Evolutionary conservation across 345 rosid species (phyloP), one percentile per base, ranked within the genome.

Genomic region (Salix viminalis): DNA sequence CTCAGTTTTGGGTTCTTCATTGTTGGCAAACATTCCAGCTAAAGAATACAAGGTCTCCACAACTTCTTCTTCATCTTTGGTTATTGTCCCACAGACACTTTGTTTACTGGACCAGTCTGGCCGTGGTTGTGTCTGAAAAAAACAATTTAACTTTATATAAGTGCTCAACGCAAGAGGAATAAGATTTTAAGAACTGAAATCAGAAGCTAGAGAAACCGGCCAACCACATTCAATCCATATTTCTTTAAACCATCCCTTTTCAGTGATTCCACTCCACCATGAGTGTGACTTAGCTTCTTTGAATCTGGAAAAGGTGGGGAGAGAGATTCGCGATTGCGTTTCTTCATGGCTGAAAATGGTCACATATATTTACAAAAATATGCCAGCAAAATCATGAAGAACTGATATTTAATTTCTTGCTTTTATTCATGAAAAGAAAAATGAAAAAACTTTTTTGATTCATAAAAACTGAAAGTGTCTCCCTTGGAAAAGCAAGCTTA

Each of bases 51-150:
- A 80, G 37, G 97, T 88, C 83, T 92, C 97, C n/a, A 82, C 99
- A 69, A 90, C 99, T 87, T 94, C 99, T 83, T 90, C 91, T 89
- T 94, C 99, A 74, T 94, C 99, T 83, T 94, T 92, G 18, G 97
- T 85, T 81, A 92, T 92, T 46, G 91, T 78, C 66, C 95, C 62
- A 79, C 67, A 50, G 30, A 34, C 37, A 72, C 34, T 23, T 14
- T 67, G 69, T 65, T 72, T 26, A 12, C 54, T 18, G 77, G 73
- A 75, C 73, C 79, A 80, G 54, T 71, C 67, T 26, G 67, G 62
- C 64, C 26, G 19, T 65, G 39, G 75, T 62, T 80, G 80, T 67
- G 70, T 81, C 84, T 81, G 28, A 18, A 28, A 36, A 67, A 77
- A 64, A 52, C 60, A 74, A 46, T 58, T 56, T 67, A 37, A 4